These are phyloP conservation scores for Trypanosoma scelopori DNA, from an alignment of 208 protist species.

Conservation along the genomic window DNA sequence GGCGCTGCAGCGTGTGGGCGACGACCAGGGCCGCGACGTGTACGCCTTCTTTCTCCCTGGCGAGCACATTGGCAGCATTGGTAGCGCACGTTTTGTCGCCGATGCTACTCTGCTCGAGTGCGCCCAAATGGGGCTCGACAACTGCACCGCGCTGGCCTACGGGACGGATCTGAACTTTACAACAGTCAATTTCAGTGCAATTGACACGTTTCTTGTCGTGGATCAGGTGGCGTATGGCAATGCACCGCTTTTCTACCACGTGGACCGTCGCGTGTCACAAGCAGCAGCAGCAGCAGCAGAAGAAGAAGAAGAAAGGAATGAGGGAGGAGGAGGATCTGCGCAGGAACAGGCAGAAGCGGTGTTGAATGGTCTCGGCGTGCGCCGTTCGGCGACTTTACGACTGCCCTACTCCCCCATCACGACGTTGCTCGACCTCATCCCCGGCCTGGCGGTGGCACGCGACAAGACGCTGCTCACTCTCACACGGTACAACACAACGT, in stretches of 20 bases:
- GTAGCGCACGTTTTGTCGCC: constrained; percentile 33
- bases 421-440: constrained; percentile 17
- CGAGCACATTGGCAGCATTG: constrained; percentile 30
- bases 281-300: not conserved
- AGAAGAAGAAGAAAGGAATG: not conserved
- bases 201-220: constrained; percentile 33
- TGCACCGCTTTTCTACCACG: constrained; percentile 35
- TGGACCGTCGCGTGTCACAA: constrained; percentile 31
- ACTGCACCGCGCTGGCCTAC: constrained; percentile 32
- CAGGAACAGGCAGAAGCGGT: constrained; percentile 9
- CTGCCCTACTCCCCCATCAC: constrained; percentile 36
- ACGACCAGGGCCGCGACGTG: constrained; percentile 9
- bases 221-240: constrained; percentile 34
- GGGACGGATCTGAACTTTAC: constrained; percentile 39
- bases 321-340: constrained; percentile 1
- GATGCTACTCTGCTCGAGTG: constrained; percentile 26
- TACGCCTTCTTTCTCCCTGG: constrained; percentile 43
- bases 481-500: constrained; percentile 30
- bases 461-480: constrained; percentile 26
- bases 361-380: constrained; percentile 7
- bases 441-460: not conserved
- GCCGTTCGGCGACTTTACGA: constrained; percentile 2
- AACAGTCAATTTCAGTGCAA: constrained; percentile 29
- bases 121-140: not conserved
- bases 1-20: constrained; percentile 14